These are phyloP conservation scores for Ustilago shanxiensis DNA, from an alignment of 1,284 basidiomycete species.

Conservation along the genomic window DNA sequence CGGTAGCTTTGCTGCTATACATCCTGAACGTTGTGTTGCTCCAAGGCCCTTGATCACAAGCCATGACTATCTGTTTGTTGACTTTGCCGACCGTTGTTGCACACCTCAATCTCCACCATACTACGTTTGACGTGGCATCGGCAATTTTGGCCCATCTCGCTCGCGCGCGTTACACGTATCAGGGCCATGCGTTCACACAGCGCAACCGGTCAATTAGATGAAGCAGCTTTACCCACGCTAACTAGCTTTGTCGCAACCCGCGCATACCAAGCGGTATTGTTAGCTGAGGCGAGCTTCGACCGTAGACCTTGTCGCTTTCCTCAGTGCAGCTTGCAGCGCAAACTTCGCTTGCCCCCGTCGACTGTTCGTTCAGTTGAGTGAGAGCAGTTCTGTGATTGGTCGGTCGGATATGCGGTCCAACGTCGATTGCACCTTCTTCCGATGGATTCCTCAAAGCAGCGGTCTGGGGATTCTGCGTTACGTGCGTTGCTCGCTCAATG, in stretches of 20 bases:
- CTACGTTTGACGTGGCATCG: neutral
- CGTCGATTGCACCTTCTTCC: constrained; percentile 11
- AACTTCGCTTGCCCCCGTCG: neutral
- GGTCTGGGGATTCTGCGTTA: neutral
- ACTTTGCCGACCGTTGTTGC: no score
- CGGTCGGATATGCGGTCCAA: constrained; percentile 17
- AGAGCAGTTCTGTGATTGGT: neutral
- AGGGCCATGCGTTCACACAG: neutral
- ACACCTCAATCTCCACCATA: no score
- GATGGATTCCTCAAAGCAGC: neutral
- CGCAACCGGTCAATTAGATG: constrained; percentile 3
- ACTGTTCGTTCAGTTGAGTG: neutral
- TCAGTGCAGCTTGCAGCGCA: neutral
- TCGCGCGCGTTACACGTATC: neutral
- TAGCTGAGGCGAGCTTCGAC: no score
- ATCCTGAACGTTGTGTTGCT: neutral
- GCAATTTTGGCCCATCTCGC: neutral
- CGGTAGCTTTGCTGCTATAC: neutral
- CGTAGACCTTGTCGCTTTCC: no score
- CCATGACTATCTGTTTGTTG: no score
- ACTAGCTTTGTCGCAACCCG: neutral
- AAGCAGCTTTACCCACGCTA: no score
- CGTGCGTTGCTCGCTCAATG: no score
- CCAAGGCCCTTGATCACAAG: neutral
- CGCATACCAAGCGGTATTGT: no score